These are phyloP conservation scores for Ophiostoma perfectum DNA, from an alignment of 2,329 filamentous ascomycete species.

Conservation along the genomic window DNA sequence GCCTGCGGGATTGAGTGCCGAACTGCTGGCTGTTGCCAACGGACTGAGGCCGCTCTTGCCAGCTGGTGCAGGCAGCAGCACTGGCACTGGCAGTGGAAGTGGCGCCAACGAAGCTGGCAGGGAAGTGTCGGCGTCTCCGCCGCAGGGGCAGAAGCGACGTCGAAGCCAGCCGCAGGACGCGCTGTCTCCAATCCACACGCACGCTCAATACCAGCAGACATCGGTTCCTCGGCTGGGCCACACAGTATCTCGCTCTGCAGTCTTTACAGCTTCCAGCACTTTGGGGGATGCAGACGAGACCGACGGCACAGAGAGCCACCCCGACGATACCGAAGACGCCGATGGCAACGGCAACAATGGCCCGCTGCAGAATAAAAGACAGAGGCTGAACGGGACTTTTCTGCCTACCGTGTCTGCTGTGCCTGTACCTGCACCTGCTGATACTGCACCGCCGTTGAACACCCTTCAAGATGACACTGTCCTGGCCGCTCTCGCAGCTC, in stretches of 20 bases:
- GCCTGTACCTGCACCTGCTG: neutral
- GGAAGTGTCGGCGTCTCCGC: neutral
- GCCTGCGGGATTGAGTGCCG: constrained; percentile 22
- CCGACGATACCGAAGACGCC: too few relatives aligned
- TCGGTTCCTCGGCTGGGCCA: too few relatives aligned
- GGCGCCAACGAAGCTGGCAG: neutral
- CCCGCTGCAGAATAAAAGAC: neutral
- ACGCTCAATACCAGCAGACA: neutral
- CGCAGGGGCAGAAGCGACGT: neutral
- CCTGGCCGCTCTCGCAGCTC: neutral
- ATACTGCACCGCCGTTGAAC: neutral
- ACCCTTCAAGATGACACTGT: neutral
- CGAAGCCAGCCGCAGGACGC: neutral
- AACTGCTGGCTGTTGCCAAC: neutral
- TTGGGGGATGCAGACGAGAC: too few relatives aligned
- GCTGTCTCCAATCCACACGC: neutral
- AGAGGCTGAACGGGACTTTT: neutral
- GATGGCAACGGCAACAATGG: neutral
- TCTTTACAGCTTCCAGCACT: too few relatives aligned
- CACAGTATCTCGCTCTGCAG: too few relatives aligned
- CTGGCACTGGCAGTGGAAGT: neutral
- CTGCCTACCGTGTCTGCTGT: neutral
- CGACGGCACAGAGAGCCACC: too few relatives aligned
- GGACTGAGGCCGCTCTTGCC: neutral
- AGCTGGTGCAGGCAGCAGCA: neutral